Percentiles rank a stretch among this genome's conserved stretches.
phyloP scores from a whole-genome alignment of 306 rosid genomes.

The Gastrolobium bilobum region DNA sequence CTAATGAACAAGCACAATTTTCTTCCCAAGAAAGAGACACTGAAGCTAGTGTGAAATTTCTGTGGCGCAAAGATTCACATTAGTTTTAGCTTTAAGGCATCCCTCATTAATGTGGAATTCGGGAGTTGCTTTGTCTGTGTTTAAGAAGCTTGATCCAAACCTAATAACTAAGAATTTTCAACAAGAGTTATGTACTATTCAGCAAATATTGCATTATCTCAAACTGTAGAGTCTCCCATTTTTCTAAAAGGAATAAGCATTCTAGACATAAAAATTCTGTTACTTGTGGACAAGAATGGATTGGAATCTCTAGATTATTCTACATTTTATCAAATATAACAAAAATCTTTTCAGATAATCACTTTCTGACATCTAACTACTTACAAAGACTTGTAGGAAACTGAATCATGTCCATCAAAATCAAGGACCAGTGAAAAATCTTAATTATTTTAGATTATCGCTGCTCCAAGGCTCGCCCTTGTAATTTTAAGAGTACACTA shows the following conservation, averaged over 20 bases:
- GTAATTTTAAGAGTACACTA: conserved; percentile 4
- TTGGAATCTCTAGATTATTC: not conserved
- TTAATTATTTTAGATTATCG: conserved; percentile 48
- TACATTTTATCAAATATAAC: conserved; percentile 7
- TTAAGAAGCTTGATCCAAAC: conserved; percentile 25
- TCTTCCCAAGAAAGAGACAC: conserved; percentile 2
- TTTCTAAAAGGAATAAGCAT: not conserved
- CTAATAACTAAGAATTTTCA: not conserved
- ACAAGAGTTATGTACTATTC: not conserved
- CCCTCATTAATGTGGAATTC: conserved; percentile 10
- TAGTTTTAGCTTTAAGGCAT: not conserved
- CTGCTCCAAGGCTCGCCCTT: not conserved
- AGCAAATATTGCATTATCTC: not conserved
- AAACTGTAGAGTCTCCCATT: not conserved
- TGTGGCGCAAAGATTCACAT: not conserved
- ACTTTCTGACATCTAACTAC: not conserved
- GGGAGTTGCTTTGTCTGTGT: conserved; percentile 2
- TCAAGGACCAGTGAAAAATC: not conserved
- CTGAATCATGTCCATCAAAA: conserved; percentile 7
- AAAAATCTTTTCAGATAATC: conserved; percentile 2
- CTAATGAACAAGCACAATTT: conserved; percentile 19
- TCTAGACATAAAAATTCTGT: conserved; percentile 1
- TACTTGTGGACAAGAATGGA: not conserved
- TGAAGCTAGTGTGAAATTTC: not conserved
- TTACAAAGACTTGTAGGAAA: not conserved